phyloP scores from a whole-genome alignment of 768 basidiomycete genomes.

The Suillus decipiens region DNA sequence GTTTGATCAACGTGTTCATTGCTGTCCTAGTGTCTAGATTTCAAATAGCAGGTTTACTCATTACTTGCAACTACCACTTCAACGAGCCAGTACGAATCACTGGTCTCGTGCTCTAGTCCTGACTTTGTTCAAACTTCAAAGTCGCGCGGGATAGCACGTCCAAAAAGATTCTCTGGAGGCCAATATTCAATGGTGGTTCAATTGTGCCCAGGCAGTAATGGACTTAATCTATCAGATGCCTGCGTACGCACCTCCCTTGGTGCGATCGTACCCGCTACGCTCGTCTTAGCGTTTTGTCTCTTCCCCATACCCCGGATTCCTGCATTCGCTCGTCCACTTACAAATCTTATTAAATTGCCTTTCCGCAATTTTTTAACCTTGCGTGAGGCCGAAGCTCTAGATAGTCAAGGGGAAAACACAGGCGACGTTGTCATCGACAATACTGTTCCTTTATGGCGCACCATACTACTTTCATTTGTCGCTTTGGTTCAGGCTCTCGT shows the following conservation, averaged over 20 bases:
- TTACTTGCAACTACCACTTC: background rate
- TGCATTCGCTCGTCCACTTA: constrained; percentile 19
- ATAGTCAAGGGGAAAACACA: constrained; percentile 13
- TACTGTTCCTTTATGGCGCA: constrained; percentile 56
- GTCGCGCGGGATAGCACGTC: background rate
- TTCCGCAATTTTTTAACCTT: constrained; percentile 50
- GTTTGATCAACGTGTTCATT: background rate
- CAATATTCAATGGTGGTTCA: constrained; percentile 9
- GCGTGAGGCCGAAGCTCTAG: constrained; percentile 56
- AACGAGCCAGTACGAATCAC: background rate
- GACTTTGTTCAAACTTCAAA: background rate
- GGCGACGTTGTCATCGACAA: constrained; percentile 1
- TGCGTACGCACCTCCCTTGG: constrained; percentile 57
- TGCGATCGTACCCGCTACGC: constrained; percentile 46
- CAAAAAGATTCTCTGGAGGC: background rate
- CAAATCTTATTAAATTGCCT: constrained; percentile 19
- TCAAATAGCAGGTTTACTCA: background rate
- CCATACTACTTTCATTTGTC: constrained; percentile 53
- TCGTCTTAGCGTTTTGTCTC: constrained; percentile 47
- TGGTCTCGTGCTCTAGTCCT: background rate
- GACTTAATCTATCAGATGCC: constrained; percentile 41
- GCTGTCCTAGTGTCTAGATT: background rate
- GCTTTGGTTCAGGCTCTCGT: constrained; percentile 56
- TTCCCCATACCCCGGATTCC: constrained; percentile 34
- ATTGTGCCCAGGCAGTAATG: constrained; percentile 18